phyloP scores from a whole-genome alignment of 2,329 filamentous ascomycete species.

The Celoporthe dispersa region DNA sequence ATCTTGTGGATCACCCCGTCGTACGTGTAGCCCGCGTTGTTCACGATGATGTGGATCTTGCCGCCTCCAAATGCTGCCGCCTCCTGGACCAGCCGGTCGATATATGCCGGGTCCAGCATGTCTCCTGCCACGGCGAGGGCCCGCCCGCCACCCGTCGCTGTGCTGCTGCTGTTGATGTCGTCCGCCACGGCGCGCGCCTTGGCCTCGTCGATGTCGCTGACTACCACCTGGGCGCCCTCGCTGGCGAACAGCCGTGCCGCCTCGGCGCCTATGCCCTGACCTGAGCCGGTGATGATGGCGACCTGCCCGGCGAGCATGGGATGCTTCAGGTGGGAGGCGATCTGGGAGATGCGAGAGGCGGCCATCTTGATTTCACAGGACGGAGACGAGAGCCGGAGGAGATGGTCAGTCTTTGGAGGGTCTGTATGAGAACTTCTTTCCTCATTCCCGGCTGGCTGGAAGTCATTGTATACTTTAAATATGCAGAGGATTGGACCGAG shows the following conservation, averaged over 20 bases:
- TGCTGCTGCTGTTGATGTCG: constrained; percentile 61
- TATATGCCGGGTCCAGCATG: constrained; percentile 72
- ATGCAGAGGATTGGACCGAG: neutral
- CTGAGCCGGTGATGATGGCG: constrained; percentile 85
- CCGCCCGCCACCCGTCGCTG: constrained; percentile 55
- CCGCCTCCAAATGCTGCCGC: constrained; percentile 80
- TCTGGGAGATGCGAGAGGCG: constrained; percentile 66
- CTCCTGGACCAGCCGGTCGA: constrained; percentile 72
- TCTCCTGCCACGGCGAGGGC: constrained; percentile 79
- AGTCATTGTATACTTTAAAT: neutral
- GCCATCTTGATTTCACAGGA: constrained; percentile 43
- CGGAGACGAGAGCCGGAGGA: neutral
- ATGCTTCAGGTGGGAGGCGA: constrained; percentile 80
- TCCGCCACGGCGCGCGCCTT: constrained; percentile 73
- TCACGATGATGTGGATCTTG: constrained; percentile 90
- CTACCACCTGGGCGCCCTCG: constrained; percentile 82
- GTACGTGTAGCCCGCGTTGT: constrained; percentile 93
- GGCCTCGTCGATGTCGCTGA: constrained; percentile 80
- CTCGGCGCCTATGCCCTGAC: constrained; percentile 88
- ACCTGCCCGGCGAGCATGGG: constrained; percentile 80
- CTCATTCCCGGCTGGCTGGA: neutral
- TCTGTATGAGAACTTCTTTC: neutral
- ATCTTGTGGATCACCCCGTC: constrained; percentile 93
- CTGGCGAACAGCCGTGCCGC: constrained; percentile 81
- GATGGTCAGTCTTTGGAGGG: no score